Evolutionary conservation across 108 stramenopile genomes (phyloP).

Genomic region (Stephanodiscus triporus): DNA sequence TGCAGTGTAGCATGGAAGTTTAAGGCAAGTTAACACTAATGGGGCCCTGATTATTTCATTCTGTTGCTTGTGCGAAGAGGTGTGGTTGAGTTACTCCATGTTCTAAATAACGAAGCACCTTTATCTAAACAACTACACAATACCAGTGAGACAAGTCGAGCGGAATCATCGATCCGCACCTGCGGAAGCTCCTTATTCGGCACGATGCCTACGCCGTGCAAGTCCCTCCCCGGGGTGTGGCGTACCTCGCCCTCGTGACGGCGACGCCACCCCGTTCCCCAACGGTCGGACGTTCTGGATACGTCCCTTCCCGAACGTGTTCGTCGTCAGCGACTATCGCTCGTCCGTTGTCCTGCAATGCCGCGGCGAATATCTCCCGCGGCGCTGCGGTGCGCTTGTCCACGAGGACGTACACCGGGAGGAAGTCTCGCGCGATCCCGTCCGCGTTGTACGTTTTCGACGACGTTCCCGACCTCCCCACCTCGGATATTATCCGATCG

Average conservation of each 20-base stretch:
- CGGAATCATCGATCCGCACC: conserved; percentile 16
- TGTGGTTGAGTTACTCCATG: no score
- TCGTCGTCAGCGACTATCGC: conserved; percentile 67
- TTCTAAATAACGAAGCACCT: no score
- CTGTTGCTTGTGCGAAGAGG: no score
- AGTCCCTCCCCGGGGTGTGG: conserved; percentile 76
- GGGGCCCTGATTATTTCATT: no score
- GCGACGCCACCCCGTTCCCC: conserved; percentile 73
- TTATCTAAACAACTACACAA: no score
- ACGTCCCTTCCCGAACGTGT: conserved; percentile 85
- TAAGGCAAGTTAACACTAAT: no score
- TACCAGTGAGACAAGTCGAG: conserved; percentile 19
- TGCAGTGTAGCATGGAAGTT: no score
- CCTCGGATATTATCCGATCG: conserved; percentile 54
- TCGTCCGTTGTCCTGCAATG: conserved; percentile 79
- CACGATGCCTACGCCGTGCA: conserved; percentile 76
- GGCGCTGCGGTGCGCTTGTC: conserved; percentile 62
- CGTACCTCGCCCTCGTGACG: conserved; percentile 82
- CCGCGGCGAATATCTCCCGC: conserved; percentile 79
- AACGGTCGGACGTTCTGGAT: conserved; percentile 83
- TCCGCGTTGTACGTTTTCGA: conserved; percentile 53
- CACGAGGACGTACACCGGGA: conserved; percentile 55
- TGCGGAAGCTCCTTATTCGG: conserved; percentile 45
- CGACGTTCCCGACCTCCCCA: conserved; percentile 44
- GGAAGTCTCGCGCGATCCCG: conserved; percentile 53